Evolutionary conservation across 2,329 filamentous ascomycete genomes (phyloP), one percentile per base, ranked within the genome.

Genomic region (Aspergillus hortae): DNA sequence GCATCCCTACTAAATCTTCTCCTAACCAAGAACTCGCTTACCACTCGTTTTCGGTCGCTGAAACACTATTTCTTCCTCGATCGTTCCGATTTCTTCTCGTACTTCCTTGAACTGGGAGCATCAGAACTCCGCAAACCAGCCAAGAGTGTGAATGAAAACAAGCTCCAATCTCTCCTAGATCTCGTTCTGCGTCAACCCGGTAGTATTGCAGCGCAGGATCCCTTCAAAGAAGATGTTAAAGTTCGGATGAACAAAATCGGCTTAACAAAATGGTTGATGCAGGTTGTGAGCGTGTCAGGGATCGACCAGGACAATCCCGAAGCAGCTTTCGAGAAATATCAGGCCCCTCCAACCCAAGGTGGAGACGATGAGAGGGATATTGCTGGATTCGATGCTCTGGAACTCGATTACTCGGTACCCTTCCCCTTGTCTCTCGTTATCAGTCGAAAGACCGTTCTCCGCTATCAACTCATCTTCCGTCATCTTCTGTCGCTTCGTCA

Each of bases 51-150:
- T 51, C 85, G 88, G 43, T 97, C 92, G 12, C 78, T 99, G 36
- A 99, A 99, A 70, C 94, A 99, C 72, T 99, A 99, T 76, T 99
- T 97, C 77, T 99, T 99, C 78, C 85, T 99, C 56, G 92, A 97
- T 63, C 88, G 92, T 7, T 96, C 94, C 32, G 94, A 99, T 70
- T 99, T 96, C 76, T 97, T 99, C 72, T 91, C 91, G 2, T 95
- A 97, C 72, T 99, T 99, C 70, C 85, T 99, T 54, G 94, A 99
- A 67, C 84, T 99, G 17, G 86, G 90, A 49, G 81, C 88, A 27
- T 92, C 91, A 1, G 94, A 99, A 72, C 80, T 99, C 53, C 88
- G 90, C 63, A 96, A 96, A 68, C 87, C 89, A 30, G 89, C 92
- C 53, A 90, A 90, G 67, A 82, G 82, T 49, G 91, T 97, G 71